Conservation (phyloP, 345 rosid genomes). For the Xanthoceras sorbifolium region DNA sequence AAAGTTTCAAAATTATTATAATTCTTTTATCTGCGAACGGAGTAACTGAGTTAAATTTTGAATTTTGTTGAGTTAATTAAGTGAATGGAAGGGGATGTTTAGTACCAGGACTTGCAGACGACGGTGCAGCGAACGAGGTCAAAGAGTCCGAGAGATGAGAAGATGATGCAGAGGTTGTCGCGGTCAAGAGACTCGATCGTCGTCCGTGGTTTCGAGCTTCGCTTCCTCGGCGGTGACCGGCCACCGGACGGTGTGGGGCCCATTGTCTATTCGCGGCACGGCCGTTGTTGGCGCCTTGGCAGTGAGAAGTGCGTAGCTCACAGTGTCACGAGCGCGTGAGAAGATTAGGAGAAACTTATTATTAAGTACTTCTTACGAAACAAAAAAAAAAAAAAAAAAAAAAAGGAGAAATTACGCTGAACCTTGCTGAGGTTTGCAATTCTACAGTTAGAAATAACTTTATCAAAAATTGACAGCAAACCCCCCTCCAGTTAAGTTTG, state of each 20-base stretch:
- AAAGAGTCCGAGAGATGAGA: constrained; percentile 70
- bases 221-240: constrained; percentile 49
- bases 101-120: constrained; percentile 82
- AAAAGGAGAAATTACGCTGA: no score
- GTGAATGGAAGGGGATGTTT: not conserved
- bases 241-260: constrained; percentile 20
- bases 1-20: not conserved
- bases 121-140: constrained; percentile 77
- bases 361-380: no score
- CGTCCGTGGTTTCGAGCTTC: constrained; percentile 32
- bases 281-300: not conserved
- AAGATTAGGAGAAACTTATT: no score
- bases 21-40: not conserved
- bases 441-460: no score
- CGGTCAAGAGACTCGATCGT: constrained; percentile 47
- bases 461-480: no score
- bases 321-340: no score
- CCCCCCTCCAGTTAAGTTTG: no score
- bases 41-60: not conserved
- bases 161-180: constrained; percentile 65
- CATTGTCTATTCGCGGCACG: constrained; percentile 23
- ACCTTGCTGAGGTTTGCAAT: no score
- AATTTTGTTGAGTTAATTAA: not conserved
- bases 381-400: no score
- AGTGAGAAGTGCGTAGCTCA: no score